Base-by-base conservation (phyloP, 257 asterid species). In the Scutellaria minor region DNA sequence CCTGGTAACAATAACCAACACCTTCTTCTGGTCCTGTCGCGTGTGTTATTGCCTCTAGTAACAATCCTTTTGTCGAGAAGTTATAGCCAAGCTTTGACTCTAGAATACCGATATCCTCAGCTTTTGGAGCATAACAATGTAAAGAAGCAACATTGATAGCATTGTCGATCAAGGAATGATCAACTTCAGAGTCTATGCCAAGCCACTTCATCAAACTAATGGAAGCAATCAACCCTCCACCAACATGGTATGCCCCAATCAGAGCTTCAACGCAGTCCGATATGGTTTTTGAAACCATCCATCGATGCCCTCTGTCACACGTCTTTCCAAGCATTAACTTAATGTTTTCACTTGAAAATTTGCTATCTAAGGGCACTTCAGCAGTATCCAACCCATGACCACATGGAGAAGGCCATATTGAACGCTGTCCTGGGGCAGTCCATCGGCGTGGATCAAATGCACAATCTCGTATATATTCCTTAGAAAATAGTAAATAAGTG, bases 241-340 rank as follows among this genome's bases (percentile, higher is more conserved):
- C 94, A 6, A 92, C 96, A 52, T 83, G 90, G 76, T 90, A 95
- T n/a, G 98, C 97, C 77, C 99, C 99, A 52, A 95, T 88, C 11
- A 95, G 89, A 70, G 99, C 96, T 83, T 95, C 99, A 18, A 90
- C 91, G 27, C 97, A 92, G 72, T 95, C 99, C 0, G 99, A 81
- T 77, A 92, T 76, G 53, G 99, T 92, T 79, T 92, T 95, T 22
- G 99, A 95, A 61, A 72, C 82, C 81, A 95, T 87, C 99, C 99
- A 95, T 22, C 98, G 80, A 59, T 95, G 99, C 13, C 98, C 99
- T 76, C 57, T 87, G 76, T 90, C 96, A 60, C 99, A 95, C 69
- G 86, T 70, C 79, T 86, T 92, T 72, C 98, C 99, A n/a, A 90
- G 71, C 53, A 80, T 44, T 22, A 84, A 40, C 41, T 80, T 85